Evolutionary conservation across 371 early-diverging fungal species (phyloP), one percentile per base, ranked within the genome.

Genomic region (Mucor circinelloides): DNA sequence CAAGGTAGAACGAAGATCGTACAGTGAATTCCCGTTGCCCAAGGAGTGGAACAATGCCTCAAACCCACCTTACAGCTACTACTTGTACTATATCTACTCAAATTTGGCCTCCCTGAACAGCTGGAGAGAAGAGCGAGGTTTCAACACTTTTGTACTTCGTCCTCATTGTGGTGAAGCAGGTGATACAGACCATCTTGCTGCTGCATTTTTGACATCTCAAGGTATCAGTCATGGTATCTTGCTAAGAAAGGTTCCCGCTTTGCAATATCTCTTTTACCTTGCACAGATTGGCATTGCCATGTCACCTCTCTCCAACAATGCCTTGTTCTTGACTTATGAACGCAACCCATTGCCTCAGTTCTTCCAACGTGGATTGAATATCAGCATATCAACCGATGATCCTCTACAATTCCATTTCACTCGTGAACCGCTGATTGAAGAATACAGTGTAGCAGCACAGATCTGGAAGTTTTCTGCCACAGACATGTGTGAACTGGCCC

Each of bases 91-190:
- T 78, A 92, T 95, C 87, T 97, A 92, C 83, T 91, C 97, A 56
- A 97, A 99, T 75, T 77, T 98, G 80, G 83, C 88, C 46, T 79
- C 93, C 4, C 75, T 99, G 31, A 99, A 99, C 80, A 85, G 85
- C 52, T 96, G 93, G 89, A 85, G 99, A 60, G 84, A 85, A 64
- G 76, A 75, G 28, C 85, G 95, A 10, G 87, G 90, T 6, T 93
- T 97, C 77, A 96, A 95, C 79, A 97, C 98, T 0, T 95, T 99
- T 84, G 93, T 94, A 5, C 74, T 99, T 44, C 86, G 98, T 56
- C 99, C 99, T 31, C 99, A 99, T 73, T 90, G 95, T 56, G 99
- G 99, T 63, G 99, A 99, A 79, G 97, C 97, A 19, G 99, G 99
- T 27, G 98, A 98, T 71, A 93, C 97, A 5, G 99, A 98, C 55